Evolutionary conservation across 352 stramenopile genomes (phyloP), one percentile per base, ranked within the genome.

Genomic region (Phytopythium aichiense): DNA sequence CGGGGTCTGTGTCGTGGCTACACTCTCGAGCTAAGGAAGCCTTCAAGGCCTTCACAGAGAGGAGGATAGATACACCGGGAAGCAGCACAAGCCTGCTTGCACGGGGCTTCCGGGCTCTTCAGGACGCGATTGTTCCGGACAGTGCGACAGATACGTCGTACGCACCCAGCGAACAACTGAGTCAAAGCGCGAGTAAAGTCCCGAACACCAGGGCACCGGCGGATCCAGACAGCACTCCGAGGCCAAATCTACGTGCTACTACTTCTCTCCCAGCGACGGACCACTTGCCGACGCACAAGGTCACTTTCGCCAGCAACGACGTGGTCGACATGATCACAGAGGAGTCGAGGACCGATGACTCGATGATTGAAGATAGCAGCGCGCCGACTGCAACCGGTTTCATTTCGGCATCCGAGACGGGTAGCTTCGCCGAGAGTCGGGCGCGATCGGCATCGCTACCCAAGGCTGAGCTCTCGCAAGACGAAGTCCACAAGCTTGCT

Each of bases 311-410:
- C 18, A 7, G 8, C 50, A 42, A 25, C 12, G 50, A 56, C 4
- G 30, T 20, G 13, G 57, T 74, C 25, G 46, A 70, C 49, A 61
- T 60, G 13, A 74, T 74, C 33, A 30, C 68, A 16, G 69, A 76
- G 31, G 67, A 56, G 45, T 68, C 66, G 25, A 64, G 66, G 30
- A 61, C 55, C 7, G 23, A 40, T 8, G 15, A 42, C 25, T 49
- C 55, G 43, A 9, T 30, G 15, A 22, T 35, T 20, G 55, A 42
- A 28, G n/a, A 30, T 16, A 16, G 12, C 15, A n/a, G 11, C 4
- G 13, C 15, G 46, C 7, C 9, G 22, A 11, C 3, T 33, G 46
- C 12, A 3, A 33, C 46, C 22, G 46, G 13, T n/a, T 33, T 52
- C 12, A 23, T n/a, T 12, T 8, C 22, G 16, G 23, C 43, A 15